Conservation (phyloP, 257 asterid species). For the Coffea canephora region DNA sequence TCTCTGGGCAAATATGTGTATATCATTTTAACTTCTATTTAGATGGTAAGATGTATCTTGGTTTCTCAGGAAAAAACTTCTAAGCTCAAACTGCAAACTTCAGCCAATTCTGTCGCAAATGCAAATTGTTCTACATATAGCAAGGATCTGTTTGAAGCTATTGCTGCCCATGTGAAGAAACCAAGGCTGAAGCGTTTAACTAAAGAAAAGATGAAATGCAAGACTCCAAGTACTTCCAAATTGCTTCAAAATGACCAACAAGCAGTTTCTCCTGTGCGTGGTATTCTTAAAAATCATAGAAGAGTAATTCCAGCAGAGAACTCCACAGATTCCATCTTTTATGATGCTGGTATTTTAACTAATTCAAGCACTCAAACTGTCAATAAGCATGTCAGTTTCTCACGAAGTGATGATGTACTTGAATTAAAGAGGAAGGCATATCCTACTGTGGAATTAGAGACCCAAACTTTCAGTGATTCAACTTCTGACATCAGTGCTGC, state of each 20-base stretch:
- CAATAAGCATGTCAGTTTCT: slow-evolving; percentile 42
- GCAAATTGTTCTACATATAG: slow-evolving; percentile 25
- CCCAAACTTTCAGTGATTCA: slow-evolving; percentile 5
- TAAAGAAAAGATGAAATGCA: slow-evolving; percentile 25
- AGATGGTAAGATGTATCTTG: slow-evolving; percentile 11
- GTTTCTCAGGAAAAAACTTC: slow-evolving; percentile 43
- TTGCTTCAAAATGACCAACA: slow-evolving; percentile 28
- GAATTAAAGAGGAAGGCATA: slow-evolving; percentile 21
- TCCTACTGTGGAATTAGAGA: slow-evolving; percentile 21
- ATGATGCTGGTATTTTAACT: slow-evolving; percentile 26
- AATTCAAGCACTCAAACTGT: slow-evolving; percentile 20
- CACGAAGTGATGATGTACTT: slow-evolving; percentile 34
- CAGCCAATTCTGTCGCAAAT: slow-evolving; percentile 25
- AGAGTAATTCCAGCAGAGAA: slow-evolving; percentile 21
- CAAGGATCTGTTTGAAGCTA: slow-evolving; percentile 23
- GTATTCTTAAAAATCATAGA: slow-evolving; percentile 33
- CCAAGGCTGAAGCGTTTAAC: slow-evolving; percentile 23
- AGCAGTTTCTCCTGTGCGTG: slow-evolving; percentile 27
- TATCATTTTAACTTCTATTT: neutral
- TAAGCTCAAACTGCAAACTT: slow-evolving; percentile 36
- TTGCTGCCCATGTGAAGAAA: slow-evolving; percentile 29
- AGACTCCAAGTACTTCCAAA: slow-evolving; percentile 24
- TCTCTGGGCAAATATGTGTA: neutral
- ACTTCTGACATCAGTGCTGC: slow-evolving; percentile 22
- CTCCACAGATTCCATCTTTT: slow-evolving; percentile 23